Evolutionary conservation across 2,329 filamentous ascomycete species (phyloP).

Genomic region (Dactylellina haptotyla): DNA sequence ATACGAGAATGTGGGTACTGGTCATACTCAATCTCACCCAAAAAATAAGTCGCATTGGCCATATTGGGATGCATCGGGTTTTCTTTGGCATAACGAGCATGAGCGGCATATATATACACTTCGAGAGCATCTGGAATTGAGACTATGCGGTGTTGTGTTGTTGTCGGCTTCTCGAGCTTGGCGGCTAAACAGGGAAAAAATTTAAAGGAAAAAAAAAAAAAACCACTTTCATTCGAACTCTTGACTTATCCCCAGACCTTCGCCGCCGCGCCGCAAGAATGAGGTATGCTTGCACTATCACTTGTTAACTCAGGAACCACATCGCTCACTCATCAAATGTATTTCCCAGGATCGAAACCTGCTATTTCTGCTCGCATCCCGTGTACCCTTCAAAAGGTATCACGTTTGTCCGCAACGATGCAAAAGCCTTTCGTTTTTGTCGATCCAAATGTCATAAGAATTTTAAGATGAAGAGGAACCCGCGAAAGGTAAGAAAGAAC

Average conservation of each 20-base stretch:
- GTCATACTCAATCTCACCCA: too few species aligned
- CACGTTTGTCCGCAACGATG: slow-evolving; percentile 75
- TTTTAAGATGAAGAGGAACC: slow-evolving; percentile 59
- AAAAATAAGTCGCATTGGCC: too few species aligned
- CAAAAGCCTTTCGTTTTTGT: slow-evolving; percentile 74
- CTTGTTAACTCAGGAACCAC: neutral
- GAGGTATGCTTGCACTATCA: slow-evolving; percentile 26
- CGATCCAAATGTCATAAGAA: slow-evolving; percentile 73
- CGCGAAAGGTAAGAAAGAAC: slow-evolving; percentile 35
- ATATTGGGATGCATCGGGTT: too few species aligned
- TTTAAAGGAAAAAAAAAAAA: neutral
- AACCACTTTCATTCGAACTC: neutral
- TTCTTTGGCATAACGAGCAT: too few species aligned
- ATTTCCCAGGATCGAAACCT: slow-evolving; percentile 69
- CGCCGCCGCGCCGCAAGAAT: slow-evolving; percentile 20
- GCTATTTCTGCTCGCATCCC: slow-evolving; percentile 77
- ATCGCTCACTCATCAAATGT: too few species aligned
- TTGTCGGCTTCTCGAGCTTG: too few species aligned
- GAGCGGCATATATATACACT: too few species aligned
- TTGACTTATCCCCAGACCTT: neutral
- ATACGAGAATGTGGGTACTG: too few species aligned
- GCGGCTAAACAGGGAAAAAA: too few species aligned
- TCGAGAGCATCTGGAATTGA: too few species aligned
- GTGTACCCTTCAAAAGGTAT: slow-evolving; percentile 74
- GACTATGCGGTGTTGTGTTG: too few species aligned